A percentile compares a stretch with the other conserved stretches of the same genome.
These are phyloP conservation scores for Aspergillus tanneri DNA, from an alignment of 2,329 filamentous ascomycete species.

Conservation along the genomic window DNA sequence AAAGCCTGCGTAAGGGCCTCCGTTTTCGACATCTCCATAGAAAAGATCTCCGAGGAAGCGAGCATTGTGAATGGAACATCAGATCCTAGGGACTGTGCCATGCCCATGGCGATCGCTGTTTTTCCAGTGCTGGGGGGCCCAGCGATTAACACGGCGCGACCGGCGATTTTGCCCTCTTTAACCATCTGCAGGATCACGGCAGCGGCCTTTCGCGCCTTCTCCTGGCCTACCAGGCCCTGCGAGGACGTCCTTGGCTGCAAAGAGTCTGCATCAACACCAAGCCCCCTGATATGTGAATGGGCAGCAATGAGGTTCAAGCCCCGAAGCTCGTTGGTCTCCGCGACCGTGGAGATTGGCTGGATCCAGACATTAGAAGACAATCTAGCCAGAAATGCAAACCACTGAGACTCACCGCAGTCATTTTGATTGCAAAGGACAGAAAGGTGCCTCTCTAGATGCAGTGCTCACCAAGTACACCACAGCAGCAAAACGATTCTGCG, in stretches of 20 bases:
- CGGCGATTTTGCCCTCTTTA: conserved; percentile 97
- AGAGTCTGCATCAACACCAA: conserved; percentile 88
- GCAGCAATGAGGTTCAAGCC: conserved; percentile 97
- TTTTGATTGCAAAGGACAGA: conserved; percentile 20
- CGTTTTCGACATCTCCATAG: conserved; percentile 98
- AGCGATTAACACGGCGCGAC: conserved; percentile 88
- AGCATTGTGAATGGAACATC: conserved; percentile 97
- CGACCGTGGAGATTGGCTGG: conserved; percentile 74
- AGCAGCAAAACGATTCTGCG: conserved; percentile 15
- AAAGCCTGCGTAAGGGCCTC: conserved; percentile 98
- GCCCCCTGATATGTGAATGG: conserved; percentile 94
- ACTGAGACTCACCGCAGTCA: conserved; percentile 41
- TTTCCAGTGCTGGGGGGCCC: conserved; percentile 96
- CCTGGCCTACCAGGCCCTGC: conserved; percentile 92
- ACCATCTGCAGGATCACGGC: conserved; percentile 98
- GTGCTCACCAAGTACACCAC: conserved; percentile 5
- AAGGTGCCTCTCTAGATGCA: conserved; percentile 9
- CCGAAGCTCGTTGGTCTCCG: conserved; percentile 92
- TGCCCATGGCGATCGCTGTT: conserved; percentile 97
- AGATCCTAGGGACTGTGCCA: conserved; percentile 90
- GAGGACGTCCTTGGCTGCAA: conserved; percentile 81
- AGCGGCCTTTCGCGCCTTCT: conserved; percentile 93
- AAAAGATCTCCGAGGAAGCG: conserved; percentile 95
- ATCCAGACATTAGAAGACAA: conserved; percentile 13
- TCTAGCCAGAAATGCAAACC: background rate